These are phyloP conservation scores for Alternaria angustiovoidea DNA, from an alignment of 2,329 filamentous ascomycete genomes.

Conservation along the genomic window DNA sequence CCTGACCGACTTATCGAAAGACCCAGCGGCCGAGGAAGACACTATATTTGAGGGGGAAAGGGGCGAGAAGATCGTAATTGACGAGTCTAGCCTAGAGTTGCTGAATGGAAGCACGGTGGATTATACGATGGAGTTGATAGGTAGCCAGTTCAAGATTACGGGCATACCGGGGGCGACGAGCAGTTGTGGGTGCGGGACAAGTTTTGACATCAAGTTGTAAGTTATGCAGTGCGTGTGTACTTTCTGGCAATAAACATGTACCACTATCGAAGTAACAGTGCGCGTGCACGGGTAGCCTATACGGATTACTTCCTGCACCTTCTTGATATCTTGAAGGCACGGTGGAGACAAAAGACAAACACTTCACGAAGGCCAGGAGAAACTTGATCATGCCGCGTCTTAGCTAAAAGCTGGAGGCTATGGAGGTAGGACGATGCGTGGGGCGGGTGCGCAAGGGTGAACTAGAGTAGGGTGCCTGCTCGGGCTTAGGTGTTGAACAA, in stretches of 20 bases:
- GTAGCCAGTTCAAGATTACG: conserved; percentile 93
- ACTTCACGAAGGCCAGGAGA: no score
- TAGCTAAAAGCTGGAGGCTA: no score
- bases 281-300: background rate
- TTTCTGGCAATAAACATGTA: background rate
- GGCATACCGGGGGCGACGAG: conserved; percentile 92
- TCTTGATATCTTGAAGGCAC: background rate
- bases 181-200: conserved; percentile 96
- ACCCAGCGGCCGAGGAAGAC: conserved; percentile 71
- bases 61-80: conserved; percentile 83
- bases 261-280: background rate
- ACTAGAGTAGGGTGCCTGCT: no score
- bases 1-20: conserved; percentile 69
- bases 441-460: no score
- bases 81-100: conserved; percentile 84
- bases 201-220: conserved; percentile 83
- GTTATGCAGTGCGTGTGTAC: background rate
- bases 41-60: conserved; percentile 79
- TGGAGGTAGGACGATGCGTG: no score
- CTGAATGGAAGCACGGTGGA: conserved; percentile 95
- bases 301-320: background rate
- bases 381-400: no score
- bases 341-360: no score
- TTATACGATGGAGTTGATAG: conserved; percentile 94
- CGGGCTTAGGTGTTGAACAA: no score